phyloP scores from a whole-genome alignment of 805 yeast species.

The Yarrowia deformans region DNA sequence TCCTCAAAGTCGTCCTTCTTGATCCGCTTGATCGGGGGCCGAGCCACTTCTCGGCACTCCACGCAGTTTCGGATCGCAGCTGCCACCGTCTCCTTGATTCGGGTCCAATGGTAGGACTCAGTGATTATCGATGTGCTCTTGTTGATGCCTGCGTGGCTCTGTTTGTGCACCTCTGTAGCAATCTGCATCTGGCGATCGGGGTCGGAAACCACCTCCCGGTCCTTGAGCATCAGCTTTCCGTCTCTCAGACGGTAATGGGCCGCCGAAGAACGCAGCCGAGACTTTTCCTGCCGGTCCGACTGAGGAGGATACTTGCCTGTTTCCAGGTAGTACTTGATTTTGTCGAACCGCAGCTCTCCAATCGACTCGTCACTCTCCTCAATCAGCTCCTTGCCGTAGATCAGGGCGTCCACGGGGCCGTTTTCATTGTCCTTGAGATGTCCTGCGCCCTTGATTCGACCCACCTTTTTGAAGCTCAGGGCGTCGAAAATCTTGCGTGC shows the following conservation, averaged over 20 bases:
- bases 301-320: slow-evolving; percentile 87
- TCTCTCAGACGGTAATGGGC: slow-evolving; percentile 74
- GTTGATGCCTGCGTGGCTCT: slow-evolving; percentile 86
- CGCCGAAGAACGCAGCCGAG: slow-evolving; percentile 80
- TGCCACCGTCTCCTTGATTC: slow-evolving; percentile 86
- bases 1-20: slow-evolving; percentile 43
- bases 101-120: slow-evolving; percentile 87
- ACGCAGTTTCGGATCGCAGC: slow-evolving; percentile 77
- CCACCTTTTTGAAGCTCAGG: slow-evolving; percentile 76
- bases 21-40: slow-evolving; percentile 46
- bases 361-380: slow-evolving; percentile 59
- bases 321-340: slow-evolving; percentile 76
- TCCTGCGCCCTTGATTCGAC: slow-evolving; percentile 86
- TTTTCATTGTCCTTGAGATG: slow-evolving; percentile 81
- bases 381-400: slow-evolving; percentile 81
- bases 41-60: slow-evolving; percentile 65
- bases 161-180: slow-evolving; percentile 71
- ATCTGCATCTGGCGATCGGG: slow-evolving; percentile 76
- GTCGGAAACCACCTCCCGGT: slow-evolving; percentile 82
- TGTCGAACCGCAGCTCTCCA: slow-evolving; percentile 65
- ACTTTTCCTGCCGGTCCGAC: slow-evolving; percentile 82
- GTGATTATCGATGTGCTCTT: slow-evolving; percentile 80
- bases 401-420: slow-evolving; percentile 79
- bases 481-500: slow-evolving; percentile 81
- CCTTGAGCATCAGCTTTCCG: slow-evolving; percentile 78